phyloP scores from a whole-genome alignment of 305 asterid species.

The Fraxinus dipetala region DNA sequence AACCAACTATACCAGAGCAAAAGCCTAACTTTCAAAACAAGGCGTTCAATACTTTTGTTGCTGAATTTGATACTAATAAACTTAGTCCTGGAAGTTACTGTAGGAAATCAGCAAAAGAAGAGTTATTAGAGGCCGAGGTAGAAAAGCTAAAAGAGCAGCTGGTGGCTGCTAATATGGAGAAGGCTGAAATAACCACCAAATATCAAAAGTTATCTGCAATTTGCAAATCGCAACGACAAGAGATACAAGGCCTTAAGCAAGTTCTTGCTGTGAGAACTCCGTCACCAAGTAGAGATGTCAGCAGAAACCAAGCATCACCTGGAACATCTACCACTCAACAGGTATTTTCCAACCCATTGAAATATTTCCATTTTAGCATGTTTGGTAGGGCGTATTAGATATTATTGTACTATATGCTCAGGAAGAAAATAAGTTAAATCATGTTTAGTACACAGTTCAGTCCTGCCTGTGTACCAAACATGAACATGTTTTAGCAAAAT shows the following conservation, averaged over 20 bases:
- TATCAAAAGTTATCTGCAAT: slow-evolving; percentile 81
- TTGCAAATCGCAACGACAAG: slow-evolving; percentile 84
- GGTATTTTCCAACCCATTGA: slow-evolving; percentile 34
- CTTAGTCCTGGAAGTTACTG: slow-evolving; percentile 40
- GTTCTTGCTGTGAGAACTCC: slow-evolving; percentile 64
- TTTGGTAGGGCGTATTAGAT: background rate
- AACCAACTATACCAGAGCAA: slow-evolving; percentile 40
- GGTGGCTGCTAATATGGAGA: slow-evolving; percentile 56
- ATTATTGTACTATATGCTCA: background rate
- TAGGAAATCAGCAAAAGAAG: slow-evolving; percentile 39
- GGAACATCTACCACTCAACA: slow-evolving; percentile 42
- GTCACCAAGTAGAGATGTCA: slow-evolving; percentile 53
- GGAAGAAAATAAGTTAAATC: background rate
- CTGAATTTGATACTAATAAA: slow-evolving; percentile 53
- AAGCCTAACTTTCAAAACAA: slow-evolving; percentile 44
- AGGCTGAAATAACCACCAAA: slow-evolving; percentile 75
- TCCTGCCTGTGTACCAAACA: background rate
- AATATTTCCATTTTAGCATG: background rate
- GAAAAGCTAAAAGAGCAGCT: slow-evolving; percentile 78
- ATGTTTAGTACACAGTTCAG: background rate
- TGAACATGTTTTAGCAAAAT: background rate
- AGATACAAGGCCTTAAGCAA: slow-evolving; percentile 83
- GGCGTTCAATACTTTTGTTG: slow-evolving; percentile 60
- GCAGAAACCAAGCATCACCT: slow-evolving; percentile 41
- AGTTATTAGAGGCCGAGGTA: slow-evolving; percentile 58